Evolutionary conservation across 2,329 filamentous ascomycete genomes (phyloP).

Genomic region (Penicillium janthinellum): DNA sequence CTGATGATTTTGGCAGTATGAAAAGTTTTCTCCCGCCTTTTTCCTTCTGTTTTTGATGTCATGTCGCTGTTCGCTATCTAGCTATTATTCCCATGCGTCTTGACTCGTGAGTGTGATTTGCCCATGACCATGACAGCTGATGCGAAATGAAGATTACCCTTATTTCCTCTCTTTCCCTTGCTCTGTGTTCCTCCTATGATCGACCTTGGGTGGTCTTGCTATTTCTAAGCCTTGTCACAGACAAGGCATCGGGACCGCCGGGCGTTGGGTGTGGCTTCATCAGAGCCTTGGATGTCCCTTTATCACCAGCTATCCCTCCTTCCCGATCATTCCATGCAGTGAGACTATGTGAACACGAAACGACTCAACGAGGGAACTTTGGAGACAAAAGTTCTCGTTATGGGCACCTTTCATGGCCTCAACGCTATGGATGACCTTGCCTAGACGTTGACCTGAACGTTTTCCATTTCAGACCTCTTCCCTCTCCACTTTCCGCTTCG

Average conservation of each 20-base stretch:
- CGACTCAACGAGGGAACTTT: conserved; percentile 2
- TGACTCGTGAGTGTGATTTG: conserved; percentile 37
- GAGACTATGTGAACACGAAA: conserved; percentile 20
- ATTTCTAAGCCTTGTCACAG: conserved; percentile 16
- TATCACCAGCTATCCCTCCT: neutral
- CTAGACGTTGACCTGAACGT: neutral
- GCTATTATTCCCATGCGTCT: conserved; percentile 38
- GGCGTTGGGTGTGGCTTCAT: conserved; percentile 6
- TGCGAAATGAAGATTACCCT: conserved; percentile 34
- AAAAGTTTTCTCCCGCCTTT: conserved; percentile 37
- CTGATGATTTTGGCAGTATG: conserved; percentile 38
- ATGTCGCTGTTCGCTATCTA: conserved; percentile 31
- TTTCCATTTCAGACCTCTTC: neutral
- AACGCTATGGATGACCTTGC: conserved; percentile 10
- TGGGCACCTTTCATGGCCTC: conserved; percentile 10
- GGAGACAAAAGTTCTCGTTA: conserved; percentile 18
- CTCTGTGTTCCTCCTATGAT: conserved; percentile 9
- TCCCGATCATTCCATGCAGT: conserved; percentile 2
- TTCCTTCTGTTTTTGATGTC: conserved; percentile 23
- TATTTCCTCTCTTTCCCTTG: conserved; percentile 12
- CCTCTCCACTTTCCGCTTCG: conserved; percentile 2
- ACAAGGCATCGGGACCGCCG: conserved; percentile 4
- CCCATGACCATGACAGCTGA: conserved; percentile 39
- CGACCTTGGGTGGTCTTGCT: conserved; percentile 18
- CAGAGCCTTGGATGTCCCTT: neutral